Conservation (phyloP, 2,329 filamentous ascomycete species). For the Aspergillus arachidicola region DNA sequence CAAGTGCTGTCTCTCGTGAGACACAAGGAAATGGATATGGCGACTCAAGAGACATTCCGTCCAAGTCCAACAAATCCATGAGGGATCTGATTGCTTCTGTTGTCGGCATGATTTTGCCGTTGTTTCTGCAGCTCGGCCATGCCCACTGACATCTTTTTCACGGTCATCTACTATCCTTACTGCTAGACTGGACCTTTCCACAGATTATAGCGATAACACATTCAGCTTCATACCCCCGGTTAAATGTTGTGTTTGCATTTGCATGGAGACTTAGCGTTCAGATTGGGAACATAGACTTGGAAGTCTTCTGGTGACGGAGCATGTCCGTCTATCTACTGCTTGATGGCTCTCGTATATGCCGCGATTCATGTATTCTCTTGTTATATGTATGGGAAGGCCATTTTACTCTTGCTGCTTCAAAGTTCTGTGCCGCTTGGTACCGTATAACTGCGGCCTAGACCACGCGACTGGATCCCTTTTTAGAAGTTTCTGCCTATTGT, state of each 20-base stretch:
- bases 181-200: constrained; percentile 15
- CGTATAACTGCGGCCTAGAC: background rate
- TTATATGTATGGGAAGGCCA: background rate
- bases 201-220: background rate
- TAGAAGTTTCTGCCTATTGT: background rate
- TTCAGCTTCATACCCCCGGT: background rate
- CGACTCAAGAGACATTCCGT: constrained; percentile 39
- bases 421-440: constrained; percentile 1
- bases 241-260: background rate
- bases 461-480: background rate
- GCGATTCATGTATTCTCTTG: background rate
- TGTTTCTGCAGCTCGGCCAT: constrained; percentile 52
- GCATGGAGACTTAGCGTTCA: constrained; percentile 1
- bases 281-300: background rate
- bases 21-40: constrained; percentile 45
- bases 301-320: background rate
- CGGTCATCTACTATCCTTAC: constrained; percentile 3
- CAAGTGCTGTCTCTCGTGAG: constrained; percentile 34
- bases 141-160: constrained; percentile 36
- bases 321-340: background rate
- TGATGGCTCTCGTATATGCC: background rate
- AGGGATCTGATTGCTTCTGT: constrained; percentile 49
- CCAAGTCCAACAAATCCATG: constrained; percentile 44
- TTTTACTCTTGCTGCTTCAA: background rate
- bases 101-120: constrained; percentile 50